phyloP scores from a whole-genome alignment of 2,329 filamentous ascomycete species.

The Fusarium sp. region DNA sequence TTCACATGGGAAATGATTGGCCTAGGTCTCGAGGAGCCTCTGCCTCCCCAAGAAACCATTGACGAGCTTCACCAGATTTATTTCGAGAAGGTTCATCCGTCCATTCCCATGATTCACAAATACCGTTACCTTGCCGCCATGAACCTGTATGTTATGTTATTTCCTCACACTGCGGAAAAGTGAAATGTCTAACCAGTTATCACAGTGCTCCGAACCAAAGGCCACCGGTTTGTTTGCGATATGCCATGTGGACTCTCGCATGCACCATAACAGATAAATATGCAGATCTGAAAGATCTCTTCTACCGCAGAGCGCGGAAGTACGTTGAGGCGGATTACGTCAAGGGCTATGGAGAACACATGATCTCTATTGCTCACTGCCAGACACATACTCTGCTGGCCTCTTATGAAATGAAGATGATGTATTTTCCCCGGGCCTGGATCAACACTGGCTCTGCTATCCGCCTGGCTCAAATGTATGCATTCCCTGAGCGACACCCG shows the following conservation, averaged over 20 bases:
- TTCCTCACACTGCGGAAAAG: not conserved
- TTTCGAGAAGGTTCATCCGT: slow-evolving; percentile 90
- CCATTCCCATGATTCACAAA: slow-evolving; percentile 87
- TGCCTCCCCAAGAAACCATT: slow-evolving; percentile 70
- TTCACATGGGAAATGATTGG: slow-evolving; percentile 84
- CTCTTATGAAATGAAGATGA: slow-evolving; percentile 94
- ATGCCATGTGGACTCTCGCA: slow-evolving; percentile 97
- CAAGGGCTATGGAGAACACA: slow-evolving; percentile 89
- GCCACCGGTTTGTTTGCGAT: slow-evolving; percentile 87
- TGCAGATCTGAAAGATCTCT: slow-evolving; percentile 80
- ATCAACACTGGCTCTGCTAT: slow-evolving; percentile 85
- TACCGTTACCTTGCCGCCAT: slow-evolving; percentile 88
- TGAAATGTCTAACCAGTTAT: slow-evolving; percentile 18
- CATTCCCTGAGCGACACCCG: not conserved
- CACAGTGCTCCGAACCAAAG: slow-evolving; percentile 78
- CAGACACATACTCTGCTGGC: slow-evolving; percentile 85
- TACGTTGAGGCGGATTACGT: slow-evolving; percentile 91
- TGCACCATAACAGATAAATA: slow-evolving; percentile 87
- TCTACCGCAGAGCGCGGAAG: slow-evolving; percentile 89
- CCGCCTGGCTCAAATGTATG: slow-evolving; percentile 84
- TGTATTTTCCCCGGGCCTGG: slow-evolving; percentile 97
- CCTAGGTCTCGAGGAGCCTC: slow-evolving; percentile 66
- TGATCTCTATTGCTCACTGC: slow-evolving; percentile 85
- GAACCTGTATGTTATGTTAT: slow-evolving; percentile 71
- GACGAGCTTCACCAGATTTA: slow-evolving; percentile 91